These are phyloP conservation scores for Cercospora zeae-maydis DNA, from an alignment of 2,329 filamentous ascomycete genomes.

Conservation along the genomic window DNA sequence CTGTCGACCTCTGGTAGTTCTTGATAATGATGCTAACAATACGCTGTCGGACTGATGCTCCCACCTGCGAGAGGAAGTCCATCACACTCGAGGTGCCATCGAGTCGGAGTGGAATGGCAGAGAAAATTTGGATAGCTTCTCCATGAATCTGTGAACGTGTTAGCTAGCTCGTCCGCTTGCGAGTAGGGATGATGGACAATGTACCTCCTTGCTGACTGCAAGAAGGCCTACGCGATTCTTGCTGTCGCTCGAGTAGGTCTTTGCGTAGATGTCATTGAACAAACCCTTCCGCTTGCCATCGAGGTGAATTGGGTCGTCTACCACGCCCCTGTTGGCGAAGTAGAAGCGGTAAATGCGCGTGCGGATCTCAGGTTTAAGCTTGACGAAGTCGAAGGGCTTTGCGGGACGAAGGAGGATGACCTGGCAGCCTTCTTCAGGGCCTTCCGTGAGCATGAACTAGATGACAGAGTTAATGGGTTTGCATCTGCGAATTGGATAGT, in stretches of 20 bases:
- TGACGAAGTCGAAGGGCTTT: slow-evolving; percentile 35
- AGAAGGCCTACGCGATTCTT: slow-evolving; percentile 37
- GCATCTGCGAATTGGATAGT: background rate
- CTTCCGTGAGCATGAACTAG: slow-evolving; percentile 32
- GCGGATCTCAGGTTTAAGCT: slow-evolving; percentile 31
- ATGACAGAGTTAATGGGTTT: slow-evolving; percentile 7
- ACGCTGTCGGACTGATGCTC: slow-evolving; percentile 19
- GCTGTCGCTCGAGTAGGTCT: slow-evolving; percentile 32
- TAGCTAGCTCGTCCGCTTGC: background rate
- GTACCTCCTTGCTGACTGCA: slow-evolving; percentile 34
- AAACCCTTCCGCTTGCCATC: slow-evolving; percentile 32
- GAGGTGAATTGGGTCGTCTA: slow-evolving; percentile 31
- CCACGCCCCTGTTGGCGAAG: slow-evolving; percentile 30
- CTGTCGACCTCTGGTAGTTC: slow-evolving; percentile 32
- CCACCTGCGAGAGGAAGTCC: slow-evolving; percentile 35
- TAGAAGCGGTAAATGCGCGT: slow-evolving; percentile 32
- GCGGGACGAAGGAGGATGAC: slow-evolving; percentile 37
- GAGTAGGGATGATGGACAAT: background rate
- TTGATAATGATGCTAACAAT: slow-evolving; percentile 31
- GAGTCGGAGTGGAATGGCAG: slow-evolving; percentile 33
- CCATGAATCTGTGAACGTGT: slow-evolving; percentile 27
- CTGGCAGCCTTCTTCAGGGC: slow-evolving; percentile 34
- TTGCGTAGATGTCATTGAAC: slow-evolving; percentile 28
- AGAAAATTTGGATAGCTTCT: slow-evolving; percentile 32
- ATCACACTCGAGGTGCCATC: slow-evolving; percentile 33